Conservation (phyloP, 1,284 basidiomycete genomes). For the Boletus semigastroideus region DNA sequence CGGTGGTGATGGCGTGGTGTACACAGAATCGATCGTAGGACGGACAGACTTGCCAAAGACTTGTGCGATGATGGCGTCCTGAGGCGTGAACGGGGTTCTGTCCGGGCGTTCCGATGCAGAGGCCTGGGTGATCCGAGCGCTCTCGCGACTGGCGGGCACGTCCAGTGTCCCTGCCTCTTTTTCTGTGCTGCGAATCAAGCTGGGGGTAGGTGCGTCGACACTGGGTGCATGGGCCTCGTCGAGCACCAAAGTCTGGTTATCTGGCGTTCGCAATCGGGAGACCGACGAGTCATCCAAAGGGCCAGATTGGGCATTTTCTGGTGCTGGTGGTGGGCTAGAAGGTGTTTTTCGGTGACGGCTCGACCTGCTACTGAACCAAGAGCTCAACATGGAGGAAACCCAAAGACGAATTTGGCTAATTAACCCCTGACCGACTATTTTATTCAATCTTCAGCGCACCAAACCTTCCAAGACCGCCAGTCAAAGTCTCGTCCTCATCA, state of each 20-base stretch:
- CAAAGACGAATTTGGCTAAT: conserved; percentile 6
- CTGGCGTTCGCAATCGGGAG: conserved; percentile 13
- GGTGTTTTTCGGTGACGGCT: conserved; percentile 19
- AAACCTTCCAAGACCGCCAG: conserved; percentile 23
- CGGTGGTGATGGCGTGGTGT: conserved; percentile 2
- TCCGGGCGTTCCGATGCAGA: background rate
- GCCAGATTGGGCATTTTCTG: conserved; percentile 4
- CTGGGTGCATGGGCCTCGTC: conserved; percentile 23
- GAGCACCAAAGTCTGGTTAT: conserved; percentile 19
- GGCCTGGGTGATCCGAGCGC: background rate
- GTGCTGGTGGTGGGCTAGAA: background rate
- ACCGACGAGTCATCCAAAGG: conserved; percentile 18
- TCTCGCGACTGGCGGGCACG: conserved; percentile 1
- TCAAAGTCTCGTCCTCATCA: conserved; percentile 12
- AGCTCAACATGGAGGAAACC: conserved; percentile 18
- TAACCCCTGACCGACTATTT: conserved; percentile 13
- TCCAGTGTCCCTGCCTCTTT: conserved; percentile 12
- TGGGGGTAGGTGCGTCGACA: conserved; percentile 20
- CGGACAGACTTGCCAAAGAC: conserved; percentile 38
- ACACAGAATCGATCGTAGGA: background rate
- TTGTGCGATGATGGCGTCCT: conserved; percentile 57
- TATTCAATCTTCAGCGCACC: conserved; percentile 26
- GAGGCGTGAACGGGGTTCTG: conserved; percentile 48
- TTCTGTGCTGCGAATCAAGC: conserved; percentile 18
- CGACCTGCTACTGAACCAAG: conserved; percentile 32